Percentiles rank a stretch among this genome's conserved stretches.
phyloP scores from a whole-genome alignment of 352 stramenopile genomes.

The Phytopythium litorale region DNA sequence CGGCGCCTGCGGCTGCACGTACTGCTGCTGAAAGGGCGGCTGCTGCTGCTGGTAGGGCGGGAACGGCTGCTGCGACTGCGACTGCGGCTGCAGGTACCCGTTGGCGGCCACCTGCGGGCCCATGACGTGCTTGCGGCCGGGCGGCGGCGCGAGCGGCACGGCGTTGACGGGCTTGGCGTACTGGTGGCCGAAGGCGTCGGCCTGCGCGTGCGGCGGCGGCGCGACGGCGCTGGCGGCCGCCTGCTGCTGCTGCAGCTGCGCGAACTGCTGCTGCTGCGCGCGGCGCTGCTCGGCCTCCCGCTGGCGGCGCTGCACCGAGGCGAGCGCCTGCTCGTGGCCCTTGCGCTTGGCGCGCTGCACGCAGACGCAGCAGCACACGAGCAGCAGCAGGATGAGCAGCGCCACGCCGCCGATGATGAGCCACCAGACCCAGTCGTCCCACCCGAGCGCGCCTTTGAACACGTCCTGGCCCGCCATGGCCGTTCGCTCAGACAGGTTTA shows the following conservation, averaged over 20 bases:
- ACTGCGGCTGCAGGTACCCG: slow-evolving; percentile 20
- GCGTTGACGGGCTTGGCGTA: slow-evolving; percentile 29
- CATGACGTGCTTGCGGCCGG: slow-evolving; percentile 18
- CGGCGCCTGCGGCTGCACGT: slow-evolving; percentile 10
- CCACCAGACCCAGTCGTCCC: slow-evolving; percentile 84
- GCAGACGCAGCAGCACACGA: slow-evolving; percentile 77
- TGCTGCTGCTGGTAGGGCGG: slow-evolving; percentile 4
- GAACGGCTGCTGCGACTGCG: slow-evolving; percentile 10
- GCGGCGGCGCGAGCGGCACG: slow-evolving; percentile 18
- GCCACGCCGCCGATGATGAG: slow-evolving; percentile 48
- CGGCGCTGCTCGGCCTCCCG: slow-evolving; percentile 40
- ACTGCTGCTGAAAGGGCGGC: slow-evolving; percentile 8
- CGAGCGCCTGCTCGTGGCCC: slow-evolving; percentile 60
- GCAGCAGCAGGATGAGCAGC: slow-evolving; percentile 60
- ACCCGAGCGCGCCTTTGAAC: slow-evolving; percentile 70
- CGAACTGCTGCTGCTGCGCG: slow-evolving; percentile 35
- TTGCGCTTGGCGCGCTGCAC: slow-evolving; percentile 77
- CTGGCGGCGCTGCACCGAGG: slow-evolving; percentile 49
- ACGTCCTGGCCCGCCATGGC: slow-evolving; percentile 28
- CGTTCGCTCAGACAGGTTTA: neutral
- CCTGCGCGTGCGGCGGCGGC: slow-evolving; percentile 8
- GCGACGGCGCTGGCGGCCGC: slow-evolving; percentile 8
- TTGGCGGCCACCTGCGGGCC: slow-evolving; percentile 44
- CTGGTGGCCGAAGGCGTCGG: slow-evolving; percentile 24
- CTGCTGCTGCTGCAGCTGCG: slow-evolving; percentile 29